A percentile compares a stretch with the other conserved stretches of the same genome.
Conservation (phyloP, 352 stramenopile genomes). For the Poterioochromonas sp. region DNA sequence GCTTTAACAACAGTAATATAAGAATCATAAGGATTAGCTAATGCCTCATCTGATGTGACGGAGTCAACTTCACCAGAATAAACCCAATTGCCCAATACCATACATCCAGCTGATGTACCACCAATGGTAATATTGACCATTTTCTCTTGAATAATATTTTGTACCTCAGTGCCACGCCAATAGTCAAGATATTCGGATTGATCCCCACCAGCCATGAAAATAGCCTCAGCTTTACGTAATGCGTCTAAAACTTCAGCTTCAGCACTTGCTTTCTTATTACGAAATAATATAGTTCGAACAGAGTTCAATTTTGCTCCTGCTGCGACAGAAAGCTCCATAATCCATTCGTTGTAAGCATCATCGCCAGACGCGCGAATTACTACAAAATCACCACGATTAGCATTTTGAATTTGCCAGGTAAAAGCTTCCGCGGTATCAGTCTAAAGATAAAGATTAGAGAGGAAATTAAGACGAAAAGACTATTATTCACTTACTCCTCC, state of each 20-base stretch:
- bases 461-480: neutral
- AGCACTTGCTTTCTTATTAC: neutral
- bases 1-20: neutral
- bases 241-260: conserved; percentile 1
- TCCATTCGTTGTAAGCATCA: conserved; percentile 19
- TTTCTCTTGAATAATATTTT: conserved; percentile 16
- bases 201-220: conserved; percentile 30
- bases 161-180: conserved; percentile 2
- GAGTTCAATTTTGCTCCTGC: neutral
- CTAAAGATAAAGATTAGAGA: neutral
- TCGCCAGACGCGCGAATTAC: conserved; percentile 4
- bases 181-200: conserved; percentile 5
- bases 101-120: conserved; percentile 28
- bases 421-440: conserved; percentile 22
- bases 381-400: conserved; percentile 31
- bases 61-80: neutral
- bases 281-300: neutral
- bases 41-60: conserved; percentile 18
- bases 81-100: conserved; percentile 7
- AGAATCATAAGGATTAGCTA: conserved; percentile 10
- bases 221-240: conserved; percentile 21
- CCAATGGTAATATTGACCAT: neutral
- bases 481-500: conserved; percentile 8
- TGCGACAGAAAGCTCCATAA: conserved; percentile 7
- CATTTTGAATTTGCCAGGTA: conserved; percentile 12